A percentile compares a stretch with the other conserved stretches of the same genome.
Evolutionary conservation across 2,329 filamentous ascomycete species (phyloP).

Genomic region (Alternaria arborescens): DNA sequence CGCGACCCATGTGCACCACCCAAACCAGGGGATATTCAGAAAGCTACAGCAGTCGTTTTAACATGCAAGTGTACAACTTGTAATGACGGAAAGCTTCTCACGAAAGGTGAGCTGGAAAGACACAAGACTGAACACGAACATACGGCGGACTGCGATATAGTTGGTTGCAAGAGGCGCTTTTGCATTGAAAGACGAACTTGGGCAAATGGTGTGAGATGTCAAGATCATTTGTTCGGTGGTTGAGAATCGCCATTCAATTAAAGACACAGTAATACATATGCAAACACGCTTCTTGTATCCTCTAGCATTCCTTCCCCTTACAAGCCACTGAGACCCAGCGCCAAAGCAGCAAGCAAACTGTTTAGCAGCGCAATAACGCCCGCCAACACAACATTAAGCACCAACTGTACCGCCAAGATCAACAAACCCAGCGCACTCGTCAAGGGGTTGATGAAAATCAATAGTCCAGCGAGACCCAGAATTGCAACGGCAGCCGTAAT

Average conservation of each 20-base stretch:
- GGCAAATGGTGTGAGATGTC: constrained; percentile 7
- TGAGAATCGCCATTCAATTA: neutral
- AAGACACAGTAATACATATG: neutral
- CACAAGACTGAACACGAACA: constrained; percentile 41
- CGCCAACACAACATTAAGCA: constrained; percentile 25
- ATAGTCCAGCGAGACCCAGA: constrained; percentile 23
- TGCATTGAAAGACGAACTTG: constrained; percentile 22
- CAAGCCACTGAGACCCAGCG: constrained; percentile 19
- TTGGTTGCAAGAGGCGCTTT: constrained; percentile 36
- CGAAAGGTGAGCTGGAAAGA: constrained; percentile 32
- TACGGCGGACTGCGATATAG: constrained; percentile 23
- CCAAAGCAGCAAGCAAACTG: constrained; percentile 19
- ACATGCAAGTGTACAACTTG: constrained; percentile 35
- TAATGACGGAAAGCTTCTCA: constrained; percentile 33
- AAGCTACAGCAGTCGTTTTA: constrained; percentile 21
- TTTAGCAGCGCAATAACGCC: constrained; percentile 28
- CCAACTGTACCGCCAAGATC: constrained; percentile 27
- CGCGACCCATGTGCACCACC: constrained; percentile 18
- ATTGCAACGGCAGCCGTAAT: constrained; percentile 25
- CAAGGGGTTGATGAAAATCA: constrained; percentile 27
- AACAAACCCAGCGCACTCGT: constrained; percentile 23
- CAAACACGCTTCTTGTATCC: neutral
- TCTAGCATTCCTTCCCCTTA: neutral
- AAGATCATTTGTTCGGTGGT: constrained; percentile 20
- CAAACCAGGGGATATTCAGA: constrained; percentile 21